phyloP scores from a whole-genome alignment of 768 basidiomycete genomes.

The Exidia glandulosa region DNA sequence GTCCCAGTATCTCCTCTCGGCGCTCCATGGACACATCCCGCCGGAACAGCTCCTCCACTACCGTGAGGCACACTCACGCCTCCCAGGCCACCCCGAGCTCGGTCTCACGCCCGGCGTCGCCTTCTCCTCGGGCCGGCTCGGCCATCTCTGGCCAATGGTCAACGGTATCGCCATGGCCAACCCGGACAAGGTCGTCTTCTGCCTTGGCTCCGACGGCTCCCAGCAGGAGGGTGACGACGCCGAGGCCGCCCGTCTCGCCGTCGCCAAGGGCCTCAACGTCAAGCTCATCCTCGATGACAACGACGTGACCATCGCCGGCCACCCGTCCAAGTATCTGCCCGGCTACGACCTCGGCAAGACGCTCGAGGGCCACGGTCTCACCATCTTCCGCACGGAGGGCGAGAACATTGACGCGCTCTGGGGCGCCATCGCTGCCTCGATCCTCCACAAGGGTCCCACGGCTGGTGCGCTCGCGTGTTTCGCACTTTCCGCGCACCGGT shows the following conservation, averaged over 20 bases:
- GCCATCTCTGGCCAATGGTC: constrained; percentile 83
- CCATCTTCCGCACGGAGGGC: constrained; percentile 60
- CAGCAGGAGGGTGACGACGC: constrained; percentile 90
- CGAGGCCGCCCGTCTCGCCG: constrained; percentile 79
- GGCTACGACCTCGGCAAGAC: constrained; percentile 66
- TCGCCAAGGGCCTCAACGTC: constrained; percentile 72
- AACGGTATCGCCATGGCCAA: constrained; percentile 80
- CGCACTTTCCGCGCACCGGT: not conserved
- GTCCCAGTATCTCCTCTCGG: constrained; percentile 77
- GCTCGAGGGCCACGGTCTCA: constrained; percentile 71
- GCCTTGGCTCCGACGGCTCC: constrained; percentile 81
- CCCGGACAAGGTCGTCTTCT: constrained; percentile 65
- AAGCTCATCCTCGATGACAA: constrained; percentile 86
- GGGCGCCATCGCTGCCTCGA: constrained; percentile 44
- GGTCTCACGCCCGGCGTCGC: constrained; percentile 88
- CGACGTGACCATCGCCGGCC: constrained; percentile 86
- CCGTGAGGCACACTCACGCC: constrained; percentile 74
- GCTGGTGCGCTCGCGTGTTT: constrained; percentile 37
- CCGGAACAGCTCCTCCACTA: constrained; percentile 74
- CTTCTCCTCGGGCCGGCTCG: constrained; percentile 87
- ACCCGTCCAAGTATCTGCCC: constrained; percentile 76
- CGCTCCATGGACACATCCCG: constrained; percentile 60
- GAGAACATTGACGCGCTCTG: constrained; percentile 75
- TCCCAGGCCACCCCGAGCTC: constrained; percentile 83
- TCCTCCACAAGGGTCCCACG: constrained; percentile 62